Conservation (phyloP, 192 early-diverging fungal species). For the Entomortierella chlamydospora region DNA sequence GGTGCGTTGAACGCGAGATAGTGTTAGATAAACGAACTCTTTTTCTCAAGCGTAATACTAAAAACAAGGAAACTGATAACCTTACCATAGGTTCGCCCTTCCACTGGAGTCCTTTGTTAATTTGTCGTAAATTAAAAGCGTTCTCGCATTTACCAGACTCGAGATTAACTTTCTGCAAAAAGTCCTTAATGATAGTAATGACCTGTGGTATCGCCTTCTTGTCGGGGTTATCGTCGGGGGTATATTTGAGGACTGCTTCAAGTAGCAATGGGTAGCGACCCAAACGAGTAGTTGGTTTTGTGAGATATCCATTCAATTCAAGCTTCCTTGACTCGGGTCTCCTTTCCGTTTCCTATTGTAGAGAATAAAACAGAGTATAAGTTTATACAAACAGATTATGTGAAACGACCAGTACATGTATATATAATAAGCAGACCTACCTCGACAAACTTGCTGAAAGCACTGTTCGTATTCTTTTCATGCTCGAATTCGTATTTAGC, state of each 20-base stretch:
- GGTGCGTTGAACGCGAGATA: background rate
- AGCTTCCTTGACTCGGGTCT: conserved; percentile 84
- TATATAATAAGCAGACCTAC: conserved; percentile 36
- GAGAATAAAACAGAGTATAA: conserved; percentile 16
- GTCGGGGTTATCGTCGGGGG: conserved; percentile 86
- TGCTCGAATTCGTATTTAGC: conserved; percentile 86
- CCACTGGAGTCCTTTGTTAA: conserved; percentile 76
- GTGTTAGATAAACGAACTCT: too few species aligned
- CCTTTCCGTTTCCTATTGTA: conserved; percentile 76
- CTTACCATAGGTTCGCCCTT: conserved; percentile 58
- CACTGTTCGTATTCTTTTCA: conserved; percentile 74
- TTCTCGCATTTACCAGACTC: conserved; percentile 94
- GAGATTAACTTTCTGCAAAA: conserved; percentile 83
- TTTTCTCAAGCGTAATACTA: too few species aligned
- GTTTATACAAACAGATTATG: too few species aligned
- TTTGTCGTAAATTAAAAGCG: conserved; percentile 79
- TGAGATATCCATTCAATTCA: conserved; percentile 87
- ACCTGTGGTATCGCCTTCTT: conserved; percentile 77
- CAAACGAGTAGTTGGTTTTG: conserved; percentile 87
- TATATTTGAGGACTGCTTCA: conserved; percentile 83
- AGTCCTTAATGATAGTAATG: conserved; percentile 75
- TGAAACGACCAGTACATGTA: too few species aligned
- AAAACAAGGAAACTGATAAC: too few species aligned
- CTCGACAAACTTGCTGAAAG: conserved; percentile 82
- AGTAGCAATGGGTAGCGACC: conserved; percentile 89